Base-by-base conservation (phyloP, 2,329 filamentous ascomycete species). In the Exophiala dermatitidis region DNA sequence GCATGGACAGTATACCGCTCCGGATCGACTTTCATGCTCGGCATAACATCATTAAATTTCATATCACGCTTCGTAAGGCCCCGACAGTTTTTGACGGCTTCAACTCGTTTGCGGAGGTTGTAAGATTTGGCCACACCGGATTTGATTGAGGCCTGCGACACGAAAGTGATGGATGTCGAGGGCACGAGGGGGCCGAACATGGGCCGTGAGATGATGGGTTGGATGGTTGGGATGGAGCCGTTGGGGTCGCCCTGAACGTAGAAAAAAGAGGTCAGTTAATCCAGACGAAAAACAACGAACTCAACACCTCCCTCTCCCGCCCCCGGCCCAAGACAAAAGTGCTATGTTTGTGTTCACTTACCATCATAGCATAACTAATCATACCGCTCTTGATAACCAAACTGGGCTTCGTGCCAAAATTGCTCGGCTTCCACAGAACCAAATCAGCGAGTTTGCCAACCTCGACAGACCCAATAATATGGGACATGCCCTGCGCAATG, bases 381-480 rank as follows among this genome's bases (percentile, higher is more conserved):
- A 95, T 79, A 1, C 91, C 91, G 56, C 87, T 88, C 78, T 97
- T 97, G 37, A 96, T 70, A 4, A 97, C 83, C 56, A 85, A 74
- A 9, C 72, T 77, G 0, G 91, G 91, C 76, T 96, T 96, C 26
- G 86, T 85, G 31, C 89, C 91, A 69, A 97, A 97, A 71, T 83
- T 86, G 4, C 81, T 80, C 4, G 89, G 86, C 45, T 85, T 83
- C 91, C 91, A 97, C 4, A 96, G 66, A 1, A 94, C 88, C 45
- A 97, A 68, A 68, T 97, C 91, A 0, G 91, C 91, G 45, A 95
- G 71, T 72, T 95, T 96, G 47, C 90, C 90, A 0, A 89, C 81
- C 72, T 96, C 90, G 50, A 96, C 72, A 62, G 86, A 91, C 5
- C 91, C 91, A 58, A 97, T 81, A 2, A 95, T 65, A 67, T 96